phyloP scores from a whole-genome alignment of 768 basidiomycete genomes.

The Amanita subjunquillea region DNA sequence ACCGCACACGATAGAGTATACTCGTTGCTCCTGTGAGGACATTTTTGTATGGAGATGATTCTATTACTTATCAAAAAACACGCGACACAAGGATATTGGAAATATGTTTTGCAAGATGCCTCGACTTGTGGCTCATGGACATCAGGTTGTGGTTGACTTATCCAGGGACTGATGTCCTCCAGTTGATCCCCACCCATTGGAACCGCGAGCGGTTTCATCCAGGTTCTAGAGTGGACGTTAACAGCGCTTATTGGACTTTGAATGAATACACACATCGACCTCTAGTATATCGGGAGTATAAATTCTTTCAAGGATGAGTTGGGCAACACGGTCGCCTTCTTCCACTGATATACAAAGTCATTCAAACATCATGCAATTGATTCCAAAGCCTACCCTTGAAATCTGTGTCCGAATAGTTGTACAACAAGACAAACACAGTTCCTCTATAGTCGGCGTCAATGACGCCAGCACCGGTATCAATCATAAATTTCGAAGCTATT shows the following conservation, averaged over 20 bases:
- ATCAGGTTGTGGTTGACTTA: constrained; percentile 10
- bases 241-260: constrained; percentile 2
- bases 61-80: background rate
- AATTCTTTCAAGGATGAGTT: constrained; percentile 88
- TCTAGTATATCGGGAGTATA: constrained; percentile 78
- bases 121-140: constrained; percentile 5
- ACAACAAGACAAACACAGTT: constrained; percentile 80
- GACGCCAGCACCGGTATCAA: constrained; percentile 96
- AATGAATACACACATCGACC: constrained; percentile 56
- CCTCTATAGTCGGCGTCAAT: constrained; percentile 97
- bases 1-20: constrained; percentile 18
- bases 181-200: constrained; percentile 89
- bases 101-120: constrained; percentile 2
- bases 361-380: background rate
- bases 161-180: constrained; percentile 64
- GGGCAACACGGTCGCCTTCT: constrained; percentile 92
- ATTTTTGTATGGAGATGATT: background rate
- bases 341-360: constrained; percentile 42
- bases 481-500: constrained; percentile 92
- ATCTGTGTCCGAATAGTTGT: constrained; percentile 85
- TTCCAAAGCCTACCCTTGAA: constrained; percentile 53
- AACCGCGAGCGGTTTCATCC: constrained; percentile 76
- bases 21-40: background rate
- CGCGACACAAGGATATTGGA: background rate
- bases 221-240: constrained; percentile 44